Base-by-base conservation (phyloP, 441 rosid species). In the Macaranga tanarius region DNA sequence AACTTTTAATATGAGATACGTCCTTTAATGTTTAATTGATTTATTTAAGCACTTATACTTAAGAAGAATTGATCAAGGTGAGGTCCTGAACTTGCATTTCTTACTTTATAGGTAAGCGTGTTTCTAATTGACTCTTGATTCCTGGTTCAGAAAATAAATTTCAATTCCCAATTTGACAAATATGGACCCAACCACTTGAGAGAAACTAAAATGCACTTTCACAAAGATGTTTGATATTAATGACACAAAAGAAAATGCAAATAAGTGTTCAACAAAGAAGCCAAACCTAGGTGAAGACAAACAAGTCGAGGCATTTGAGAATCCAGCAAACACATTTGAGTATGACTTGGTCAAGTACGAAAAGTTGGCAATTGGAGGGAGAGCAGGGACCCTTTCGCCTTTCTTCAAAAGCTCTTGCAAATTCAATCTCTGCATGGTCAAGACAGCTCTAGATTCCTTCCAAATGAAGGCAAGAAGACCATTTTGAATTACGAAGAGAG, bases 321-420 rank as follows among this genome's bases (percentile, higher is more conserved):
- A 86, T 44, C 89, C 89, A 48, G 86, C 79, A 82, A 87, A 93
- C 69, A 91, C 93, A 81, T 93, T 93, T 13, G 98, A 87, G 78
- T 93, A 89, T 26, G 95, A 89, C 83, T 88, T 93, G 58, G 95
- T 89, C 81, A 91, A 75, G 76, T 89, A 91, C 10, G 93, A 80
- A 86, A 93, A 93, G 82, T 93, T 93, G 70, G 82, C 67, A 72
- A 82, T 79, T 62, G 98, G 92, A 62, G 89, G 83, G 13, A 93
- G 73, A 57, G 92, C 86, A 15, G 93, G 85, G 54, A 91, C 88
- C 31, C 76, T 79, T 57, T 86, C 86, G 58, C 98, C 98, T 80
- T 88, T 93, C 85, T 80, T 91, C 87, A 92, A 78, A 70, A 93
- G 90, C 26, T 91, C 87, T 77, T 79, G 85, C 67, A 93, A 75